Conservation (phyloP, 495 filamentous ascomycete species). For the Xylaria grammica region DNA sequence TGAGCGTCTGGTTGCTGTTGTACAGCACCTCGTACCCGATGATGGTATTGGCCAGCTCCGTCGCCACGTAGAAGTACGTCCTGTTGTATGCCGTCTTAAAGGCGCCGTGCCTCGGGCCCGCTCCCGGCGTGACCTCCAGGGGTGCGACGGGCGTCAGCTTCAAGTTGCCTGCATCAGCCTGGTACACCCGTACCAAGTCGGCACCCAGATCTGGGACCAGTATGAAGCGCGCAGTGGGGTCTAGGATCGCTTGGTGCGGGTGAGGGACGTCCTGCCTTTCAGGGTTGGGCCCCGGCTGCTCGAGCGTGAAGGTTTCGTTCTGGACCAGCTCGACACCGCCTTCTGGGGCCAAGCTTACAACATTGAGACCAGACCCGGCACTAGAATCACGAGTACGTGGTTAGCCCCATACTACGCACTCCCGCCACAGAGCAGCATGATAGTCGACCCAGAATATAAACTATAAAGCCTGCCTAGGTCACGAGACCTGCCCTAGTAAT, state of each 20-base stretch:
- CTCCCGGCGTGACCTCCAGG: slow-evolving; percentile 49
- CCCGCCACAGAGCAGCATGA: not conserved
- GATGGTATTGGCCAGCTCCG: slow-evolving; percentile 66
- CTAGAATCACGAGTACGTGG: slow-evolving; percentile 19
- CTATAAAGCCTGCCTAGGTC: not conserved
- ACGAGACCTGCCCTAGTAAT: slow-evolving; percentile 21
- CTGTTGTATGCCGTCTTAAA: slow-evolving; percentile 58
- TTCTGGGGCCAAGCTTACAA: slow-evolving; percentile 30
- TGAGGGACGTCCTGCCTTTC: slow-evolving; percentile 68
- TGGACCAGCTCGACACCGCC: slow-evolving; percentile 46
- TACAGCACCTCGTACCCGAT: slow-evolving; percentile 65
- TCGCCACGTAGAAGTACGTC: slow-evolving; percentile 65
- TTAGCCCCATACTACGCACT: not conserved
- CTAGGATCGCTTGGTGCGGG: slow-evolving; percentile 71
- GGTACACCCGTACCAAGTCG: slow-evolving; percentile 70
- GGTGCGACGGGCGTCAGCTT: slow-evolving; percentile 40
- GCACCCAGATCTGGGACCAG: slow-evolving; percentile 74
- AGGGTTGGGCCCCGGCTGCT: slow-evolving; percentile 53
- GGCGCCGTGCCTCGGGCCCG: slow-evolving; percentile 70
- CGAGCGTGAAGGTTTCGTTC: slow-evolving; percentile 57
- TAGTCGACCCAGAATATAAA: not conserved
- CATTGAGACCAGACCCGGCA: slow-evolving; percentile 37
- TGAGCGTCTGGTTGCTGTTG: slow-evolving; percentile 46
- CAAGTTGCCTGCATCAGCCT: slow-evolving; percentile 51
- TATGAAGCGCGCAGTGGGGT: slow-evolving; percentile 69